A percentile compares a stretch with the other conserved stretches of the same genome.
These are phyloP conservation scores for Ilyonectria robusta DNA, from an alignment of 2,329 filamentous ascomycete genomes.

Conservation along the genomic window DNA sequence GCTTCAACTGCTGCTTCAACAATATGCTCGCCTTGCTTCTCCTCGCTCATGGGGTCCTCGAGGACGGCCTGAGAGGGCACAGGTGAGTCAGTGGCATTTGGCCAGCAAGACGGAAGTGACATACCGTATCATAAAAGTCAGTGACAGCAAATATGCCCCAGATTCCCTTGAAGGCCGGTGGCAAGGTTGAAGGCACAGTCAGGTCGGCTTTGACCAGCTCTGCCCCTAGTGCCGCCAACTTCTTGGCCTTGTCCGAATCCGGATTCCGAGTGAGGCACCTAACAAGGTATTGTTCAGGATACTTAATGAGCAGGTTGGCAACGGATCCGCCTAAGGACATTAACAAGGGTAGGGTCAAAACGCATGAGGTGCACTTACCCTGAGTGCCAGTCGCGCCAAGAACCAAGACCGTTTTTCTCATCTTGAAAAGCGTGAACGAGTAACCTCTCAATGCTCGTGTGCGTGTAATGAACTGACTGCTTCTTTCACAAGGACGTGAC, in stretches of 20 bases:
- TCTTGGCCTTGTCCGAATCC: conserved; percentile 30
- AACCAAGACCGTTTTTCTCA: conserved; percentile 30
- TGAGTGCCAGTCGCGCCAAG: conserved; percentile 36
- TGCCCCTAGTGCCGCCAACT: conserved; percentile 23
- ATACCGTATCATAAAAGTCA: conserved; percentile 34
- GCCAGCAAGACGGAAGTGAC: background rate
- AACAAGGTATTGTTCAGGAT: conserved; percentile 28
- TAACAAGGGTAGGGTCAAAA: background rate
- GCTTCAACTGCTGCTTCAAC: conserved; percentile 31
- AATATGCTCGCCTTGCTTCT: conserved; percentile 34
- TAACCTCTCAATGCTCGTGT: background rate
- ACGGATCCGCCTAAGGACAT: conserved; percentile 25
- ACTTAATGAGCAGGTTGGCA: conserved; percentile 30
- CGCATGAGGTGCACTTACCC: conserved; percentile 6
- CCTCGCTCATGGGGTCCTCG: conserved; percentile 35
- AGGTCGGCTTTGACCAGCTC: conserved; percentile 30
- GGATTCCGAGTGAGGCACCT: conserved; percentile 32
- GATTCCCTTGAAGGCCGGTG: conserved; percentile 24
- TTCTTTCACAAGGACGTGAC: background rate
- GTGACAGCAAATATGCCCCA: conserved; percentile 35
- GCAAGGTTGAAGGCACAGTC: conserved; percentile 30
- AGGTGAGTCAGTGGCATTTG: background rate
- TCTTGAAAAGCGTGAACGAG: background rate
- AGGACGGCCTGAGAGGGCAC: conserved; percentile 18
- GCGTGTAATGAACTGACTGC: background rate